These are phyloP conservation scores for Nitzschia sp. DNA, from an alignment of 108 stramenopile species.

Conservation along the genomic window DNA sequence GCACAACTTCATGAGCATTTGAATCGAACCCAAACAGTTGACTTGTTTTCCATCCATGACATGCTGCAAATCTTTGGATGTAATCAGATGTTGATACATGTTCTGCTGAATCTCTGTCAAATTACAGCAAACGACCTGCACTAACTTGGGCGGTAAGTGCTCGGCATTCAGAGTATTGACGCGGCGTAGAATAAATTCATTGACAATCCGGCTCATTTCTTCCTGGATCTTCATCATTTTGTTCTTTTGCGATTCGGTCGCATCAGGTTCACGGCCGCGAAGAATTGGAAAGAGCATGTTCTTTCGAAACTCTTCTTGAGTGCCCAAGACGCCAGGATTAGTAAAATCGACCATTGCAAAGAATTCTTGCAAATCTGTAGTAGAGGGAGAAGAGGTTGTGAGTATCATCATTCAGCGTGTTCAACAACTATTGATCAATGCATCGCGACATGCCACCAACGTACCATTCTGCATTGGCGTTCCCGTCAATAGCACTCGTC, in stretches of 20 bases:
- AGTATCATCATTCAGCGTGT: neutral
- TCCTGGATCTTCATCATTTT: conserved; percentile 86
- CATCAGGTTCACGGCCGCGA: conserved; percentile 95
- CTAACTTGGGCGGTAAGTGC: conserved; percentile 97
- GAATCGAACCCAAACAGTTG: conserved; percentile 93
- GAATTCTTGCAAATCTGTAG: conserved; percentile 87
- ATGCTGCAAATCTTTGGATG: conserved; percentile 93
- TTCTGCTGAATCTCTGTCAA: conserved; percentile 93
- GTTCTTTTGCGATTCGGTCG: conserved; percentile 82
- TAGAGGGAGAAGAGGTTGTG: neutral
- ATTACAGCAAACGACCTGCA: conserved; percentile 98
- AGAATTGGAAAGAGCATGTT: conserved; percentile 85
- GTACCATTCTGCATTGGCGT: conserved; percentile 89
- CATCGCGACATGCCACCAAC: neutral
- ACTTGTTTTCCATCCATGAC: conserved; percentile 96
- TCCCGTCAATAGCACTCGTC: conserved; percentile 92
- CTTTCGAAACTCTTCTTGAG: conserved; percentile 85
- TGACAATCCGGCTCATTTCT: conserved; percentile 90
- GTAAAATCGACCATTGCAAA: conserved; percentile 98
- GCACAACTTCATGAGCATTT: conserved; percentile 95
- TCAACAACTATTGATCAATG: neutral
- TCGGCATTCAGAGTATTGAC: conserved; percentile 96
- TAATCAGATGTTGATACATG: conserved; percentile 94
- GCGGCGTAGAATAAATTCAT: conserved; percentile 96
- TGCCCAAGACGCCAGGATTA: conserved; percentile 91